Conservation (phyloP, 1,284 basidiomycete species). For the Trametes pubescens region DNA sequence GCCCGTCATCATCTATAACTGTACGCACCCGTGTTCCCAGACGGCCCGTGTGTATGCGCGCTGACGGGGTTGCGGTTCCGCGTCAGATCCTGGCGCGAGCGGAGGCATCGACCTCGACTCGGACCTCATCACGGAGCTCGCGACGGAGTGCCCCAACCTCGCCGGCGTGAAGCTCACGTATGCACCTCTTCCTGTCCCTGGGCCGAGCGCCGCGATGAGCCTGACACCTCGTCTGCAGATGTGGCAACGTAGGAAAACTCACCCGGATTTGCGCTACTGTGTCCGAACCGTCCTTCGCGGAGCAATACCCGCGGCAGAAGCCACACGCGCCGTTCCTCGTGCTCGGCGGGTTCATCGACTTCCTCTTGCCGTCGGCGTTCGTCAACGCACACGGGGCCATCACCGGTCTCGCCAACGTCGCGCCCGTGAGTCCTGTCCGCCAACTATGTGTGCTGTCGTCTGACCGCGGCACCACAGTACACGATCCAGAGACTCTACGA, state of each 20-base stretch:
- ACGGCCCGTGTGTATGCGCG: neutral
- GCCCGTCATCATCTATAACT: constrained; percentile 59
- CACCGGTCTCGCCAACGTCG: constrained; percentile 63
- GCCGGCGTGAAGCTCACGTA: constrained; percentile 90
- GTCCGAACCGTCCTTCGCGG: constrained; percentile 63
- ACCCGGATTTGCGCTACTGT: constrained; percentile 81
- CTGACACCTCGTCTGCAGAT: constrained; percentile 53
- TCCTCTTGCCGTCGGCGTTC: constrained; percentile 57
- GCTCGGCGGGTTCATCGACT: constrained; percentile 65
- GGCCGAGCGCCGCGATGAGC: neutral
- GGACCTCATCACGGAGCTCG: constrained; percentile 84
- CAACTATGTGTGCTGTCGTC: neutral
- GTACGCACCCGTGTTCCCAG: constrained; percentile 30
- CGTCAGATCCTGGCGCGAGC: constrained; percentile 79
- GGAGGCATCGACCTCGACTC: constrained; percentile 89
- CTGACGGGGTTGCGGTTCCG: constrained; percentile 12
- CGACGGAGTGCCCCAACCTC: constrained; percentile 73
- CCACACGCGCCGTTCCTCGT: constrained; percentile 69
- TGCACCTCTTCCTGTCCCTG: constrained; percentile 40
- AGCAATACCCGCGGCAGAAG: constrained; percentile 71
- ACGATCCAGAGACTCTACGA: constrained; percentile 72
- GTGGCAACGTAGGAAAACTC: constrained; percentile 91
- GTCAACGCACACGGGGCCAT: constrained; percentile 62
- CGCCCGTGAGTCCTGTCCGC: constrained; percentile 46
- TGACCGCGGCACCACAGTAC: constrained; percentile 48